Base-by-base conservation (phyloP, 2,329 filamentous ascomycete genomes). In the Penicillium sp. region DNA sequence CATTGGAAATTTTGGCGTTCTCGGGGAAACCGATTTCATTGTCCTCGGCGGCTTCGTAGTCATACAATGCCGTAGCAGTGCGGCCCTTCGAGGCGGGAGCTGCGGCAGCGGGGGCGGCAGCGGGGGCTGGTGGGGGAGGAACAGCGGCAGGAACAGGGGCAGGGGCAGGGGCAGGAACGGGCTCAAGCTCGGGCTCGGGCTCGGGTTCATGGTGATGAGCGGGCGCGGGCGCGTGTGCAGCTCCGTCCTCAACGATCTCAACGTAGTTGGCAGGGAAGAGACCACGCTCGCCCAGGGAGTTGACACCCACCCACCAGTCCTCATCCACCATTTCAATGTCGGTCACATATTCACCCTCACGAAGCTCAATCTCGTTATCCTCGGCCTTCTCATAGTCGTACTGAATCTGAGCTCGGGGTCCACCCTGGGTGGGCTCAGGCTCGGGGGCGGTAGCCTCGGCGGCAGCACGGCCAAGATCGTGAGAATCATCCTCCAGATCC, bases 341-440 rank as follows among this genome's bases (percentile, higher is more conserved):
- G 22, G 84, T 92, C 36, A 99, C 88, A 60, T 87, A 85, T 67
- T 97, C 90, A 59, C 92, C 92, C 75, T 99, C 94, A 24, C 84
- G 82, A 16, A 99, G 83, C 62, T 96, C 92, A 54, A 99, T 85
- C 76, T 99, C 94, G 68, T 99, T 99, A 63, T 96, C 92, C 74
- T 99, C 94, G 1, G 92, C 92, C 77, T 95, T 97, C 67, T 97
- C 93, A 70, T 99, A 99, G 71, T 99, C 94, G 71, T 94, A 99
- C 67, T 94, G 87, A 34, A 94, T 85, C 54, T 95, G 68, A 1
- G 94, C 94, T 45, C 86, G 86, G 70, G 87, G 84, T 49, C 89
- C 82, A 73, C 67, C 27, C 71, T 77, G 60, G 79, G 76, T 14
- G 73, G 74, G 49, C 76, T 75, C 63, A 24, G 76, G 75, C 18